These are phyloP conservation scores for Dianthus caryophyllus DNA, from an alignment of 148 eudicot genomes.

Conservation along the genomic window DNA sequence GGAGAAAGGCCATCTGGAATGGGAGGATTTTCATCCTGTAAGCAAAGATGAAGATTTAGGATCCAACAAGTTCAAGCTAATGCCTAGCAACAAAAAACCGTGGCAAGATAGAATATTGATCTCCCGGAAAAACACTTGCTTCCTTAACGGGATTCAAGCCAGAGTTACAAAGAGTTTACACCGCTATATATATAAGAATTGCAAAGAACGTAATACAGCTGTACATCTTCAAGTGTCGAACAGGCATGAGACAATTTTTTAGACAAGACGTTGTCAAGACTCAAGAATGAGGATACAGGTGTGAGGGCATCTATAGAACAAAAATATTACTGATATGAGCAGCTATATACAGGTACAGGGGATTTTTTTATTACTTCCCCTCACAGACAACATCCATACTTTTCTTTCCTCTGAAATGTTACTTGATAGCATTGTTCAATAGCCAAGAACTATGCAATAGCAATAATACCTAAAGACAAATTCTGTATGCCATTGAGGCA, in stretches of 20 bases:
- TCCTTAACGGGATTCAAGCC: not conserved
- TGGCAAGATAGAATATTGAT: not conserved
- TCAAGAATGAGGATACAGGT: too few species aligned
- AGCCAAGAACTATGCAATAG: not conserved
- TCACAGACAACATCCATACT: constrained; percentile 3
- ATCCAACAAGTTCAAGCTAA: not conserved
- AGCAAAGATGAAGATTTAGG: constrained; percentile 12
- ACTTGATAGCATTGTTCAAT: not conserved
- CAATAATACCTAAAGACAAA: not conserved
- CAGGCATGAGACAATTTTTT: too few species aligned
- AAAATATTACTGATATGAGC: too few species aligned
- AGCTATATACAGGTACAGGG: too few species aligned
- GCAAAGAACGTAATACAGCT: too few species aligned
- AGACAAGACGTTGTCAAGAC: too few species aligned
- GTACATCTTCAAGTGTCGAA: too few species aligned
- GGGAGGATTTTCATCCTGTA: constrained; percentile 96
- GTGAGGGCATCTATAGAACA: too few species aligned
- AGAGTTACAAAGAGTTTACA: not conserved
- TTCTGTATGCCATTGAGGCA: too few species aligned
- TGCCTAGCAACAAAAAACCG: not conserved
- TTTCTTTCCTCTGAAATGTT: not conserved
- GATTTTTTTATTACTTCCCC: not conserved
- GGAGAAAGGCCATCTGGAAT: constrained; percentile 92
- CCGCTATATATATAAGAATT: not conserved
- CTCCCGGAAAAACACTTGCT: not conserved